Conservation (phyloP, 176 grass and related monocot species). For the Bromus sterilis region DNA sequence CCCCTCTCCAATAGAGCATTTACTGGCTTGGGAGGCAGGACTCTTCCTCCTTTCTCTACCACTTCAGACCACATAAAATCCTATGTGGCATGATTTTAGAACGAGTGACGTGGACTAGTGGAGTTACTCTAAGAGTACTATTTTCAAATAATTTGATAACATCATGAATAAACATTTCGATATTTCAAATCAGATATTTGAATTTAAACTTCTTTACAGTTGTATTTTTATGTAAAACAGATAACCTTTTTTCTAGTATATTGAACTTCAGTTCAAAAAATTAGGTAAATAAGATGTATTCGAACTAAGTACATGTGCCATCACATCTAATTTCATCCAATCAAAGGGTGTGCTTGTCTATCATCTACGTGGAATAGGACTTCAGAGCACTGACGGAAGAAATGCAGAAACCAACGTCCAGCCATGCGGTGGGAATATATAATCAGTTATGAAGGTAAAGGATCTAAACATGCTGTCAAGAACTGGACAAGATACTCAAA, state of each 20-base stretch:
- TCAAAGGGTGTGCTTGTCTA: background rate
- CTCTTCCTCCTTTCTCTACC: too few species aligned
- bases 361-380: background rate
- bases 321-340: background rate
- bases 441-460: slow-evolving; percentile 6
- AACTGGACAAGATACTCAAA: background rate
- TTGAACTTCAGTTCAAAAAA: background rate
- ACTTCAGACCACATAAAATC: background rate
- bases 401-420: background rate
- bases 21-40: too few species aligned
- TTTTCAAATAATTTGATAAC: background rate
- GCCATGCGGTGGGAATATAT: background rate
- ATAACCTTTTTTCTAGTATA: background rate
- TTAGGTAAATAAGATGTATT: background rate
- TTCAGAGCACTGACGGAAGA: background rate
- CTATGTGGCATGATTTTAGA: background rate
- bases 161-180: background rate
- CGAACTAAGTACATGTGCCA: background rate
- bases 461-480: background rate
- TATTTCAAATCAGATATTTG: background rate
- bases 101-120: background rate
- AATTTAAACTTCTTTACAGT: background rate
- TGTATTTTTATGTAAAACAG: background rate
- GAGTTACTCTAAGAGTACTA: background rate
- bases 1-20: too few species aligned